phyloP scores from a whole-genome alignment of 2,329 filamentous ascomycete species.

The Fusarium acutatum region DNA sequence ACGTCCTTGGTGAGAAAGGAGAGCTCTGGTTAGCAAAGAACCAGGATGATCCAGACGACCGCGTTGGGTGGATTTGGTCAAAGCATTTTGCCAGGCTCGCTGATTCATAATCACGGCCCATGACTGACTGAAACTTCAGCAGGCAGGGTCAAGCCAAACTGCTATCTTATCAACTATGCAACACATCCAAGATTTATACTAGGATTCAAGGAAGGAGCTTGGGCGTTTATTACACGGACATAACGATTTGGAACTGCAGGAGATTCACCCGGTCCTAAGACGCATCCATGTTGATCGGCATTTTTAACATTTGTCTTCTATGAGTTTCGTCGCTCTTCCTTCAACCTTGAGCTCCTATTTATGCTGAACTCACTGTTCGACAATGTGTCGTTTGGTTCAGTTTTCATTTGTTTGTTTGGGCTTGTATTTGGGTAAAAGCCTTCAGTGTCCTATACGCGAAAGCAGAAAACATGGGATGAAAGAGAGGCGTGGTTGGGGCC shows the following conservation, averaged over 20 bases:
- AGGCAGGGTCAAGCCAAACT: constrained; percentile 19
- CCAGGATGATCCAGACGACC: constrained; percentile 83
- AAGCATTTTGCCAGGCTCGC: constrained; percentile 87
- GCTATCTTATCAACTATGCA: constrained; percentile 27
- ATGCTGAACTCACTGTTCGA: constrained; percentile 25
- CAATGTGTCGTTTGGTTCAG: constrained; percentile 21
- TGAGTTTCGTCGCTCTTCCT: constrained; percentile 2
- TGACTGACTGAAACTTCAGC: constrained; percentile 15
- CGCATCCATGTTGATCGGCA: constrained; percentile 19
- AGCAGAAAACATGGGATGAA: constrained; percentile 6
- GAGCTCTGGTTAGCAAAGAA: constrained; percentile 98
- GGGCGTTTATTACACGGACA: constrained; percentile 39
- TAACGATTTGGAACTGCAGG: constrained; percentile 29
- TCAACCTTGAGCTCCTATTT: constrained; percentile 15
- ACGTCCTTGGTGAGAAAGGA: constrained; percentile 94
- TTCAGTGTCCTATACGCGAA: constrained; percentile 18
- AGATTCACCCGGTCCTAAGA: constrained; percentile 16
- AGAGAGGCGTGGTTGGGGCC: constrained; percentile 11
- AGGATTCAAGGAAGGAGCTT: constrained; percentile 33
- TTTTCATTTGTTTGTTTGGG: constrained; percentile 34
- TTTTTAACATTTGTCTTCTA: constrained; percentile 28
- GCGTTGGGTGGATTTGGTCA: constrained; percentile 98
- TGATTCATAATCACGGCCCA: constrained; percentile 51
- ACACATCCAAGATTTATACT: constrained; percentile 39
- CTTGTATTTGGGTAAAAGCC: constrained; percentile 30